Percentiles rank a stretch among this genome's conserved stretches.
Evolutionary conservation across 306 rosid genomes (phyloP).

Genomic region (Vigna angularis): DNA sequence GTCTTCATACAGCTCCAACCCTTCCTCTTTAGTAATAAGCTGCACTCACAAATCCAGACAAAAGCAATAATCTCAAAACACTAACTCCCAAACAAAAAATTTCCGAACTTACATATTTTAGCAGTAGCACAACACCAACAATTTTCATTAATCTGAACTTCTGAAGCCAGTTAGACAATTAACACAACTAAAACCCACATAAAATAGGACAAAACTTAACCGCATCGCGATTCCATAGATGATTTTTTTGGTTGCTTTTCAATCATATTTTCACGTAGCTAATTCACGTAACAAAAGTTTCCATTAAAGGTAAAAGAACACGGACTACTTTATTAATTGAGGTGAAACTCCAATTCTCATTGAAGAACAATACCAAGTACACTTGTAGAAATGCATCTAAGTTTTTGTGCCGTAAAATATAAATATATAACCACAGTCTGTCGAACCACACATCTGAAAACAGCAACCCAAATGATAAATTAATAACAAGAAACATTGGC

Average conservation of each 20-base stretch:
- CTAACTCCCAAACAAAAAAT: not conserved
- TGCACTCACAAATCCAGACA: slow-evolving; percentile 44
- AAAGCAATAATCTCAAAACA: slow-evolving; percentile 43
- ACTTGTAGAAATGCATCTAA: not conserved
- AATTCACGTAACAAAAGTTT: not conserved
- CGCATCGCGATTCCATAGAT: not conserved
- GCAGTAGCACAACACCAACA: not conserved
- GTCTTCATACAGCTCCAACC: slow-evolving; percentile 91
- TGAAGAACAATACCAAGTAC: not conserved
- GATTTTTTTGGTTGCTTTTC: not conserved
- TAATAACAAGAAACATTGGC: not conserved
- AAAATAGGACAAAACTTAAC: not conserved
- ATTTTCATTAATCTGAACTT: not conserved
- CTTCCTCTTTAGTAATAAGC: slow-evolving; percentile 93
- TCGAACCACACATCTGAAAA: slow-evolving; percentile 16
- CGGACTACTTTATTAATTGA: not conserved
- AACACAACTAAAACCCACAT: slow-evolving; percentile 24
- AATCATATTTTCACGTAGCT: not conserved
- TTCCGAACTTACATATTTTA: slow-evolving; percentile 1
- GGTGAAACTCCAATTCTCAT: not conserved
- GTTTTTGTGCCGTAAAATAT: not conserved
- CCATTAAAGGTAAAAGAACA: not conserved
- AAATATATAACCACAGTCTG: not conserved
- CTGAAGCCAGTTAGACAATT: slow-evolving; percentile 35
- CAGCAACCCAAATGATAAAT: slow-evolving; percentile 1